A percentile compares a stretch with the other conserved stretches of the same genome.
phyloP scores from a whole-genome alignment of 306 rosid genomes.

The Coriaria nepalensis region DNA sequence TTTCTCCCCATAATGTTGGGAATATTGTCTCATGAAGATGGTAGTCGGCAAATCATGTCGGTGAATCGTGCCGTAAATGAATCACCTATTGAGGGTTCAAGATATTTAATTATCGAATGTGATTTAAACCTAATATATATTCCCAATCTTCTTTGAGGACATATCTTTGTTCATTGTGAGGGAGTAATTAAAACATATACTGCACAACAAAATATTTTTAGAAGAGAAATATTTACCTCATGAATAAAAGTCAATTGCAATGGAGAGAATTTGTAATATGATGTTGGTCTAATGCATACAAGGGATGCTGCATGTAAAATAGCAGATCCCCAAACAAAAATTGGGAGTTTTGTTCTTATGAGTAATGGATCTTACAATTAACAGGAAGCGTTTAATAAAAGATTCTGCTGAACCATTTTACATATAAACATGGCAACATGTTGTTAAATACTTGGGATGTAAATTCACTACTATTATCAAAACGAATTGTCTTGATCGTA shows the following conservation, averaged over 20 bases:
- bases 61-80: neutral
- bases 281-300: neutral
- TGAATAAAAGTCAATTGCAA: neutral
- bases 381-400: neutral
- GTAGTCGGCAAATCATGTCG: neutral
- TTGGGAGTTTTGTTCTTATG: too few species aligned
- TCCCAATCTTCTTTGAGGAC: constrained; percentile 1
- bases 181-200: constrained; percentile 1
- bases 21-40: neutral
- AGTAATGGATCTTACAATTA: too few species aligned
- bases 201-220: constrained; percentile 1
- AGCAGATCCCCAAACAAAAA: neutral
- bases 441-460: too few species aligned
- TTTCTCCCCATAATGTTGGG: neutral
- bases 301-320: too few species aligned
- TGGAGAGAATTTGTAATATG: neutral
- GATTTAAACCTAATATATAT: neutral
- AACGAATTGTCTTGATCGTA: neutral
- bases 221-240: neutral
- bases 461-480: too few species aligned
- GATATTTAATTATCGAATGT: neutral
- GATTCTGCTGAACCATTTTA: neutral
- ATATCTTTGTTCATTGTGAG: neutral
- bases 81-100: neutral
- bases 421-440: neutral